Evolutionary conservation across 73 alveolate species (phyloP).

Genomic region (Effrenium voratum): DNA sequence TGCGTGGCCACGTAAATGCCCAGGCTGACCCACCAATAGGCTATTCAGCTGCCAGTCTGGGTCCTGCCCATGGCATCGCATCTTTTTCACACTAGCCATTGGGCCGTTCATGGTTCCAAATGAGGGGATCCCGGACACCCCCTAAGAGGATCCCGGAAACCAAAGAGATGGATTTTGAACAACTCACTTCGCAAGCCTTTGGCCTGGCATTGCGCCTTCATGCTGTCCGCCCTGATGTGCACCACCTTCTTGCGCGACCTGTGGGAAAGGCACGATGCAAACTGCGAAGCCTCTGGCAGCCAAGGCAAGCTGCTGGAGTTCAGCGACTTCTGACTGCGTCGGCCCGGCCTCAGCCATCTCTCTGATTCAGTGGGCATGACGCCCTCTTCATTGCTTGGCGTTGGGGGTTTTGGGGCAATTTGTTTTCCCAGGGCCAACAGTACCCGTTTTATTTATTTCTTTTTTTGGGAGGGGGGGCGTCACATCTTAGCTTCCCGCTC

Average conservation of each 20-base stretch:
- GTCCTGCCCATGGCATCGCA: not conserved
- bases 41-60: slow-evolving; percentile 61
- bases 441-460: too few species aligned
- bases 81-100: not conserved
- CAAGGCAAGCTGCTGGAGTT: not conserved
- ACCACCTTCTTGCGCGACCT: not conserved
- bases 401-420: not conserved
- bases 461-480: too few species aligned
- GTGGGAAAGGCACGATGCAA: not conserved
- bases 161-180: not conserved
- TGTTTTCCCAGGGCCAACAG: too few species aligned
- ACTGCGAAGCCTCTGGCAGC: not conserved
- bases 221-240: slow-evolving; percentile 78
- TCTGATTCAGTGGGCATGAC: not conserved
- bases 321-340: not conserved
- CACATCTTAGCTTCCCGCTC: too few species aligned
- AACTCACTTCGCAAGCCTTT: not conserved
- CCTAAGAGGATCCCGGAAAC: too few species aligned
- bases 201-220: not conserved
- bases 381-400: not conserved
- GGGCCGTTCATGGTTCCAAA: not conserved
- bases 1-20: slow-evolving; percentile 47
- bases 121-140: too few species aligned
- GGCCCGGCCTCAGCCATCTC: not conserved
- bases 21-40: slow-evolving; percentile 72